Evolutionary conservation across 352 stramenopile genomes (phyloP).

Genomic region (Pythium oligandrum): DNA sequence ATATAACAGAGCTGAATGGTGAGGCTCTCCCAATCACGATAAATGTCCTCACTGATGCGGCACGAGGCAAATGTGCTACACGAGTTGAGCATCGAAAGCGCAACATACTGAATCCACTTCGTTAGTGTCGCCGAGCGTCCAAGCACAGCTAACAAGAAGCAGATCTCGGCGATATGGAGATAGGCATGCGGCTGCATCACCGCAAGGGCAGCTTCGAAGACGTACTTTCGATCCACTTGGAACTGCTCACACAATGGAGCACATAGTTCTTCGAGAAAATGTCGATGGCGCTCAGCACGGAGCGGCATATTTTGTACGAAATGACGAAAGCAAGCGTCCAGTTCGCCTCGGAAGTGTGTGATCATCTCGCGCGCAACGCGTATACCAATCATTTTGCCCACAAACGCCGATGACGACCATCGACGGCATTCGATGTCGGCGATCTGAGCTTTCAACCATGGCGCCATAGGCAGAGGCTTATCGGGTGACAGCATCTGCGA

Average conservation of each 20-base stretch:
- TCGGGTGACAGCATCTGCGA: conserved; percentile 32
- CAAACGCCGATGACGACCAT: conserved; percentile 82
- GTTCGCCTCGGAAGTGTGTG: conserved; percentile 63
- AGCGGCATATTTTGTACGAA: conserved; percentile 20
- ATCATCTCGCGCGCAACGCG: conserved; percentile 84
- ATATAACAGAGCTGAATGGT: conserved; percentile 82
- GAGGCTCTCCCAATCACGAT: conserved; percentile 78
- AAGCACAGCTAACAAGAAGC: conserved; percentile 70
- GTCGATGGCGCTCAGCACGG: conserved; percentile 32
- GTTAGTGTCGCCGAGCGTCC: conserved; percentile 41
- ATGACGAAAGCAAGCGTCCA: conserved; percentile 43
- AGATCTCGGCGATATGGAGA: conserved; percentile 78
- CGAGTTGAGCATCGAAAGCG: conserved; percentile 75
- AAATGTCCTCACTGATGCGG: conserved; percentile 67
- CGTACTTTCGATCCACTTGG: conserved; percentile 71
- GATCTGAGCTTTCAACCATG: conserved; percentile 80
- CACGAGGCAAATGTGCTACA: conserved; percentile 76
- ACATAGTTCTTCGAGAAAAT: conserved; percentile 72
- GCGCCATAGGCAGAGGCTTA: conserved; percentile 30
- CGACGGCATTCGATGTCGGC: conserved; percentile 81
- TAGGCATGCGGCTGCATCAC: conserved; percentile 81
- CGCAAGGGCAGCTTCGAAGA: conserved; percentile 68
- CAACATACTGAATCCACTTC: conserved; percentile 82
- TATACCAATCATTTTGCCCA: conserved; percentile 85
- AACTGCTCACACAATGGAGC: conserved; percentile 74